Base-by-base conservation (phyloP, 495 filamentous ascomycete genomes). In the Xylaria bambusicola region DNA sequence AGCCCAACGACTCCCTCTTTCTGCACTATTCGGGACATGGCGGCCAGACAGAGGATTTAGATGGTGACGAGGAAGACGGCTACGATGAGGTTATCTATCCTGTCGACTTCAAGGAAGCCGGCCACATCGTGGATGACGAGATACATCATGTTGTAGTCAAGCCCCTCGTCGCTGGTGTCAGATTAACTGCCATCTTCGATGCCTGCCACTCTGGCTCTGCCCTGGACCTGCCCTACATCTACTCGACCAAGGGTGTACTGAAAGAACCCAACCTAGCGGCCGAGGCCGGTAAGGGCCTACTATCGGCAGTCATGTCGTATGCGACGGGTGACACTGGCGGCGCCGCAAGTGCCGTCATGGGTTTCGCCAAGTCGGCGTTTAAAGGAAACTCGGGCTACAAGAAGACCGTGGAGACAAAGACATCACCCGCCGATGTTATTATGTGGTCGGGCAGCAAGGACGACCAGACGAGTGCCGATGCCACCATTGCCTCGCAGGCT, bases 371-470 rank as follows among this genome's bases (percentile, higher is more conserved):
- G 79, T 90, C 92, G 62, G 92, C 92, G 1, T 88, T 88, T n/a
- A 82, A 77, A 61, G 90, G 94, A 55, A 87, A 92, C 63, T 88
- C 91, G n/a, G 87, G 86, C 6, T 88, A 91, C 71, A 83, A 97
- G 77, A 85, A 84, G 66, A 89, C 89, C 47, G 80, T 89, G 64
- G 79, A 88, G 65, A 98, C 94, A 23, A 97, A 96, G 80, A 98
- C 95, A 26, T 92, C 87, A 45, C 87, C 92, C 6, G 94, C 94
- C n/a, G 94, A 98, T 73, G 94, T 98, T 9, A 83, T 98, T 71
- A 96, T 97, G 90, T 98, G 91, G 92, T 92, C 88, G 33, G 94
- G 94, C 18, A 92, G 90, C 75, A 97, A 96, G 72, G 94, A 98
- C 68, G 84, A 86, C 52, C 94, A 98, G 79, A 98, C 94, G 65